Percentiles rank a stretch among this genome's conserved stretches.
Evolutionary conservation across 768 basidiomycete species (phyloP).

Genomic region (Suillus variegatus): DNA sequence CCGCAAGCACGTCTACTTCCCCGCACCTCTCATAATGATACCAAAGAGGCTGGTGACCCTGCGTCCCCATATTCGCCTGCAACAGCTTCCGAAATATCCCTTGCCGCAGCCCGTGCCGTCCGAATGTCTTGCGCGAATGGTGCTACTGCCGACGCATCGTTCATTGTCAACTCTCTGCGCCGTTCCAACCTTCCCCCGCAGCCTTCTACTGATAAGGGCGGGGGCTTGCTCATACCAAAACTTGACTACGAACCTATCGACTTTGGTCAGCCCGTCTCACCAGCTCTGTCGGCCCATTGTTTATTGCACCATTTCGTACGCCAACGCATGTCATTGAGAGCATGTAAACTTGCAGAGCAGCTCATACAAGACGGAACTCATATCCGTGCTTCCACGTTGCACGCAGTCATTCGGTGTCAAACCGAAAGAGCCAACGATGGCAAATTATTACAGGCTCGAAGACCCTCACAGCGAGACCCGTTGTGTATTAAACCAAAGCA

Average conservation of each 20-base stretch:
- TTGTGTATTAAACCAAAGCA: conserved; percentile 35
- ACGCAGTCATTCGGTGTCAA: conserved; percentile 38
- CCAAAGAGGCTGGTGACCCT: background rate
- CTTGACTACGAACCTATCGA: conserved; percentile 43
- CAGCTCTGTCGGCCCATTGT: conserved; percentile 61
- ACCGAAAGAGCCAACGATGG: conserved; percentile 19
- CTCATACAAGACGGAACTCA: conserved; percentile 57
- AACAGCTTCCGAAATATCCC: conserved; percentile 12
- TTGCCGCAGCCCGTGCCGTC: conserved; percentile 52
- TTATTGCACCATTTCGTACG: conserved; percentile 68
- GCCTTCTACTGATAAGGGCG: conserved; percentile 11
- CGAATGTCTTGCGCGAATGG: conserved; percentile 44
- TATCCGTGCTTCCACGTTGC: conserved; percentile 51
- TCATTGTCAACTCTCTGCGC: conserved; percentile 59
- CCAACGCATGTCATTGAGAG: conserved; percentile 46
- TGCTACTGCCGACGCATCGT: conserved; percentile 51
- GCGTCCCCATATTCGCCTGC: background rate
- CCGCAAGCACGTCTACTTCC: conserved; percentile 12
- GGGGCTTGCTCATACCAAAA: conserved; percentile 26
- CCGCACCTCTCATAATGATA: background rate
- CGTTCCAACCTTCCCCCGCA: conserved; percentile 31
- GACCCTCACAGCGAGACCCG: conserved; percentile 13
- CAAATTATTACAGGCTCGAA: conserved; percentile 16
- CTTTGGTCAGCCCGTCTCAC: conserved; percentile 53
- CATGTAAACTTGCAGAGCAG: conserved; percentile 46